phyloP scores from a whole-genome alignment of 2,329 filamentous ascomycete species.

The Nothophaeocryptopus gaeumannii region DNA sequence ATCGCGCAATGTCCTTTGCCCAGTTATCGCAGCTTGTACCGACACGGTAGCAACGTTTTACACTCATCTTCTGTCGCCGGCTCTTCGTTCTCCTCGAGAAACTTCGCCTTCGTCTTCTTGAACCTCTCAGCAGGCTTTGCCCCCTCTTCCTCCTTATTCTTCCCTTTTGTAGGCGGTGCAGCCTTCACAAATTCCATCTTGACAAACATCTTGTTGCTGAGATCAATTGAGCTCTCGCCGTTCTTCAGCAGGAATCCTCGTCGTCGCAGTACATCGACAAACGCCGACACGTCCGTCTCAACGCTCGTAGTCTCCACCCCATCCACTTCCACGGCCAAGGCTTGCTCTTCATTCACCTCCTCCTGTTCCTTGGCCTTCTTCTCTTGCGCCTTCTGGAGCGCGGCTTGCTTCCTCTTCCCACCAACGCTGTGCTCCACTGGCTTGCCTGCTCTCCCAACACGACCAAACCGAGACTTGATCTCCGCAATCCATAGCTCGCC shows the following conservation, averaged over 20 bases:
- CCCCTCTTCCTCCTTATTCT: slow-evolving; percentile 53
- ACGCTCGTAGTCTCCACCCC: slow-evolving; percentile 60
- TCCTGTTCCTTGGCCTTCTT: slow-evolving; percentile 53
- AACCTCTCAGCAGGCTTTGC: slow-evolving; percentile 37
- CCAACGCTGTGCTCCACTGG: slow-evolving; percentile 69
- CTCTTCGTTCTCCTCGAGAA: slow-evolving; percentile 60
- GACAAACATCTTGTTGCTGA: slow-evolving; percentile 97
- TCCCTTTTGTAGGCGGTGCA: slow-evolving; percentile 70
- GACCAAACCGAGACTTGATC: slow-evolving; percentile 88
- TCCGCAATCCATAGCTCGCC: slow-evolving; percentile 97
- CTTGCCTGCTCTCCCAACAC: slow-evolving; percentile 51
- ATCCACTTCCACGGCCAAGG: slow-evolving; percentile 62
- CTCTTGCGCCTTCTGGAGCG: slow-evolving; percentile 36
- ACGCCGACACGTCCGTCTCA: slow-evolving; percentile 83
- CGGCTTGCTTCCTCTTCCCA: slow-evolving; percentile 51
- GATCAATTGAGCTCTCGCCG: slow-evolving; percentile 64
- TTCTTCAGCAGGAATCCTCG: slow-evolving; percentile 79
- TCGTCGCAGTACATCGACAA: slow-evolving; percentile 76
- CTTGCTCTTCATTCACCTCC: slow-evolving; percentile 58
- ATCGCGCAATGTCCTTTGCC: too few species aligned
- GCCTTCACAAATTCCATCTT: slow-evolving; percentile 92
- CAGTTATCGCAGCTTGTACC: slow-evolving; percentile 81
- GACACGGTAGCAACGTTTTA: slow-evolving; percentile 85
- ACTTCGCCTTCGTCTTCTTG: slow-evolving; percentile 51
- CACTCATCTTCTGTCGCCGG: slow-evolving; percentile 59